Conservation (phyloP, 2,329 filamentous ascomycete species). For the Teratosphaeria viscida region DNA sequence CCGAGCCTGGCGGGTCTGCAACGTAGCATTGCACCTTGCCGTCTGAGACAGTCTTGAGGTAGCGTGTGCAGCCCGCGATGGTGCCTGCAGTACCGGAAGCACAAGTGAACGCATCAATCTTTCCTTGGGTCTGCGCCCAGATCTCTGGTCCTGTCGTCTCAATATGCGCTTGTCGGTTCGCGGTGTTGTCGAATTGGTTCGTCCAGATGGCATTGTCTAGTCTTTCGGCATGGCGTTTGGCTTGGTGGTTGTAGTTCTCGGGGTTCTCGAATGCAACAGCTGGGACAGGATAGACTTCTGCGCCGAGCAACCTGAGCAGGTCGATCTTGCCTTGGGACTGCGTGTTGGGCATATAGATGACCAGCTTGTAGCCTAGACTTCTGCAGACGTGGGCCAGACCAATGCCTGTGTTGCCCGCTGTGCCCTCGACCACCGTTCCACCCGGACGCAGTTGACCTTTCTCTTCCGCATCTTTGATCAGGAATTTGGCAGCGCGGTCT, state of each 20-base stretch:
- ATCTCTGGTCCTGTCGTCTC: slow-evolving; percentile 97
- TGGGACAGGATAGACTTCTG: slow-evolving; percentile 91
- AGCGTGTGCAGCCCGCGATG: slow-evolving; percentile 77
- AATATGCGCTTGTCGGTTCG: slow-evolving; percentile 86
- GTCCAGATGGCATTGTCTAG: slow-evolving; percentile 93
- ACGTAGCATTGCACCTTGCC: slow-evolving; percentile 79
- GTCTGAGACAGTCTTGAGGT: slow-evolving; percentile 70
- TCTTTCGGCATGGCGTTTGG: slow-evolving; percentile 73
- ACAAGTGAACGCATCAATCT: slow-evolving; percentile 88
- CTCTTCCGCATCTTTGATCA: slow-evolving; percentile 89
- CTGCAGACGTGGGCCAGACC: slow-evolving; percentile 94
- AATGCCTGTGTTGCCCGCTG: slow-evolving; percentile 95
- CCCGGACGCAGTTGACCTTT: slow-evolving; percentile 70
- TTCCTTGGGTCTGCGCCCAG: slow-evolving; percentile 80
- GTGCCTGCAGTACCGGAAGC: slow-evolving; percentile 89
- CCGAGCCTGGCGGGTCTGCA: slow-evolving; percentile 86
- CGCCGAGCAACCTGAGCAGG: slow-evolving; percentile 77
- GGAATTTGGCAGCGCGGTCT: slow-evolving; percentile 88
- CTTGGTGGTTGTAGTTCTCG: slow-evolving; percentile 97
- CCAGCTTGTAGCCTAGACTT: slow-evolving; percentile 80
- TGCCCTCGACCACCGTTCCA: slow-evolving; percentile 93
- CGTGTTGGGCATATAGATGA: slow-evolving; percentile 99
- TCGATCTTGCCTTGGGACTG: slow-evolving; percentile 98
- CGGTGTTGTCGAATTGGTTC: slow-evolving; percentile 95
- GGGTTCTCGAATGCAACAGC: slow-evolving; percentile 93